Conservation (phyloP, 805 yeast genomes). For the Dipodascus geniculatus region DNA sequence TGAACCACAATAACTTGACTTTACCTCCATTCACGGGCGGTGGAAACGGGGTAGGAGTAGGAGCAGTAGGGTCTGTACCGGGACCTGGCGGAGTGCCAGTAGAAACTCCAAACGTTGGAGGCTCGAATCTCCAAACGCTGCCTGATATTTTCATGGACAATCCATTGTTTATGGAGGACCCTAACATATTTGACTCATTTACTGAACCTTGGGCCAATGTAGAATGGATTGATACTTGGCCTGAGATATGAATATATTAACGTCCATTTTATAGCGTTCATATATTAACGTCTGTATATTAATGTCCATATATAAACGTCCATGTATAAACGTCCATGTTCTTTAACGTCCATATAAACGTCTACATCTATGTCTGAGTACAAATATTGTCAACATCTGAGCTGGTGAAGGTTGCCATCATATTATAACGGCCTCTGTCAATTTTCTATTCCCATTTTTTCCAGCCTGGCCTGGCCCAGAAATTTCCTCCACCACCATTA, state of each 20-base stretch:
- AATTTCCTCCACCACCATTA: not conserved
- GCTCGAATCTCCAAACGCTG: not conserved
- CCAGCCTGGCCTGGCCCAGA: not conserved
- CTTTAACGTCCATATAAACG: no score
- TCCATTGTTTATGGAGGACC: not conserved
- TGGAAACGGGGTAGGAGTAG: not conserved
- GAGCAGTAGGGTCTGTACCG: not conserved
- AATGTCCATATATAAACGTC: not conserved
- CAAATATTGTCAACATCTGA: not conserved
- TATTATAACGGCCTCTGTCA: not conserved
- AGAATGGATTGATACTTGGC: not conserved
- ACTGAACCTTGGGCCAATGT: not conserved
- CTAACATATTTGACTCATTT: not conserved
- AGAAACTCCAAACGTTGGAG: not conserved
- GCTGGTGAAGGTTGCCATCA: not conserved
- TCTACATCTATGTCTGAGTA: no score
- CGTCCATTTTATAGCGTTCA: no score
- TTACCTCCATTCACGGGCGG: not conserved
- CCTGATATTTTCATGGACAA: not conserved
- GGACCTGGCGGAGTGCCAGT: not conserved
- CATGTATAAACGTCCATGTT: not conserved
- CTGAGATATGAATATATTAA: not conserved
- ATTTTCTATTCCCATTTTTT: no score
- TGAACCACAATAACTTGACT: not conserved
- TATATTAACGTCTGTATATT: no score